These are phyloP conservation scores for Halocafeteria seosinensis DNA, from an alignment of 108 stramenopile species.

Conservation along the genomic window DNA sequence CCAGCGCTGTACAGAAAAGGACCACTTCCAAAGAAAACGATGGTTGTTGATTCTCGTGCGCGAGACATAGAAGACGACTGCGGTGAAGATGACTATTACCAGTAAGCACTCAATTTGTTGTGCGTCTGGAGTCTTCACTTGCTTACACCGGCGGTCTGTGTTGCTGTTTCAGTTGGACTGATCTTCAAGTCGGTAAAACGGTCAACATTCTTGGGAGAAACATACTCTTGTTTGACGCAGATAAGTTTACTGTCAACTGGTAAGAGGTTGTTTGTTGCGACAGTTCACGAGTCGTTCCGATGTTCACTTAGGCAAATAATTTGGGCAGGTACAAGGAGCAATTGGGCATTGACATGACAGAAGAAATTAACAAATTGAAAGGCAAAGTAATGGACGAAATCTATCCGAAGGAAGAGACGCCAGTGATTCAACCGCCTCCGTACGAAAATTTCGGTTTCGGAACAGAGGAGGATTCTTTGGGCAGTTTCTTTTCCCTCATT, in stretches of 20 bases:
- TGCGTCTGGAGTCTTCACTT: too few species aligned
- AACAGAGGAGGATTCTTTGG: constrained; percentile 26
- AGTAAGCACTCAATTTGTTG: background rate
- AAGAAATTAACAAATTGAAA: too few species aligned
- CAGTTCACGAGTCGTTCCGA: too few species aligned
- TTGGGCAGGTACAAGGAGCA: too few species aligned
- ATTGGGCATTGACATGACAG: too few species aligned
- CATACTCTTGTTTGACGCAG: background rate
- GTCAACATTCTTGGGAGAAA: background rate
- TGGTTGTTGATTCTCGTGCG: constrained; percentile 1
- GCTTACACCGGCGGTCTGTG: too few species aligned
- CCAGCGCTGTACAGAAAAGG: constrained; percentile 11
- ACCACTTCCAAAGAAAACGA: constrained; percentile 11
- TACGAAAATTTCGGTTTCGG: constrained; percentile 22
- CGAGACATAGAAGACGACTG: background rate
- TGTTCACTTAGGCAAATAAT: too few species aligned
- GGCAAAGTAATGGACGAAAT: too few species aligned
- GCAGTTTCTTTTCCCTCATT: constrained; percentile 5
- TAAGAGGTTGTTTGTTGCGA: too few species aligned
- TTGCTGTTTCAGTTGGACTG: too few species aligned
- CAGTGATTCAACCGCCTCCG: constrained; percentile 10
- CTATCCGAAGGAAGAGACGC: too few species aligned
- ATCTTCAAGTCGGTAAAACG: background rate
- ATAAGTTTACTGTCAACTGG: too few species aligned
- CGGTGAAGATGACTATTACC: background rate